Conservation (phyloP, 192 early-diverging fungal genomes). For the Gonapodya prolifera region DNA sequence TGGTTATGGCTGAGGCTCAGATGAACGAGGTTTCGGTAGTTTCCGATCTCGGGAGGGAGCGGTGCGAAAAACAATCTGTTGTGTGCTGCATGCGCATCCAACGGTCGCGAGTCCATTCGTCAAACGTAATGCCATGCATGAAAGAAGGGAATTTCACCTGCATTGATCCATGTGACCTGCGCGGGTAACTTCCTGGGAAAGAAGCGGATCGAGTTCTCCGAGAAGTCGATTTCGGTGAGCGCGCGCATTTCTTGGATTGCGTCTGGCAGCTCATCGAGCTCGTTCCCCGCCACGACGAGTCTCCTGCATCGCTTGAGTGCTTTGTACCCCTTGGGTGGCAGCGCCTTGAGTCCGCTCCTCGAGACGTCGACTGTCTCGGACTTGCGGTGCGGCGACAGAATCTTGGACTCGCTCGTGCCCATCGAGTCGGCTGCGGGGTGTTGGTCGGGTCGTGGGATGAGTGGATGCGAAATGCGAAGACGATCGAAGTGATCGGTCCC, state of each 20-base stretch:
- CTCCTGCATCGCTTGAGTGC: not conserved
- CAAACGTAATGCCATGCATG: too few relatives aligned
- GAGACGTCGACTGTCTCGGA: not conserved
- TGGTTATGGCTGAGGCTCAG: slow-evolving; percentile 2
- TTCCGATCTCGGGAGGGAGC: slow-evolving; percentile 3
- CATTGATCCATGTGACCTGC: not conserved
- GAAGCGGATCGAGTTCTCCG: not conserved
- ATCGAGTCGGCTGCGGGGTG: too few relatives aligned
- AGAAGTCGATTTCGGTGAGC: not conserved
- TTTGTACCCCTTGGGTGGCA: not conserved
- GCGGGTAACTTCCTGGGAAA: not conserved
- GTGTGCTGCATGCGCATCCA: not conserved
- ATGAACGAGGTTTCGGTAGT: not conserved
- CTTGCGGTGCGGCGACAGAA: not conserved
- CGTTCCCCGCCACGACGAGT: not conserved
- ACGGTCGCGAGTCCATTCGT: not conserved
- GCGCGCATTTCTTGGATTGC: not conserved
- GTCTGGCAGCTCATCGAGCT: not conserved
- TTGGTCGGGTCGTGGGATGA: not conserved
- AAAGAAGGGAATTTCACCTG: not conserved
- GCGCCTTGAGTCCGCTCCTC: not conserved
- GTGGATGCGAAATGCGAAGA: too few relatives aligned
- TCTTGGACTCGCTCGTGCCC: not conserved
- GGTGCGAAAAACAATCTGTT: slow-evolving; percentile 6
- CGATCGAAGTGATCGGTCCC: too few relatives aligned